Percentiles rank a stretch among this genome's conserved stretches.
Conservation (phyloP, 2,329 filamentous ascomycete genomes). For the Chalaropsis thielavioides region DNA sequence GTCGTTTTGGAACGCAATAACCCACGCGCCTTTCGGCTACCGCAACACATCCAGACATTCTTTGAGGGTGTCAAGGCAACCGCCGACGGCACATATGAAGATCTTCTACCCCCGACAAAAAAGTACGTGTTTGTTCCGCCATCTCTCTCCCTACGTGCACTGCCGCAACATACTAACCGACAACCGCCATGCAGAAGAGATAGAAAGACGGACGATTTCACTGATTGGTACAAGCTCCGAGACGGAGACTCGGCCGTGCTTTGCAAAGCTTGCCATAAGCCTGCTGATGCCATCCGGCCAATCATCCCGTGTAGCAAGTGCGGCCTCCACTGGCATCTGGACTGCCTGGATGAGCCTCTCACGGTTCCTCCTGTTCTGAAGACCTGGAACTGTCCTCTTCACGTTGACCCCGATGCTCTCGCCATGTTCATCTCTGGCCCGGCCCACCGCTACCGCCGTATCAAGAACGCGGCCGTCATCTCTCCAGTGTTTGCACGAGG, state of each 20-base stretch:
- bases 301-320: constrained; percentile 83
- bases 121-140: neutral
- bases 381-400: constrained; percentile 80
- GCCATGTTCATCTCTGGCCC: constrained; percentile 44
- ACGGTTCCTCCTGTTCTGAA: constrained; percentile 61
- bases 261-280: constrained; percentile 60
- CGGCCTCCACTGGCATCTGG: constrained; percentile 72
- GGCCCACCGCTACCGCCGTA: constrained; percentile 46
- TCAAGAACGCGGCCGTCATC: constrained; percentile 40
- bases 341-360: constrained; percentile 76
- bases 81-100: constrained; percentile 66
- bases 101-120: constrained; percentile 32
- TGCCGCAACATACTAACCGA: neutral
- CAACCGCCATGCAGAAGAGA: neutral
- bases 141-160: neutral
- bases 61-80: constrained; percentile 71
- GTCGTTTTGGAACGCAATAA: constrained; percentile 52
- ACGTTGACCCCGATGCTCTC: constrained; percentile 61
- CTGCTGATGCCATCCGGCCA: constrained; percentile 47
- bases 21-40: constrained; percentile 58
- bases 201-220: constrained; percentile 42
- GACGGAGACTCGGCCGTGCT: constrained; percentile 61
- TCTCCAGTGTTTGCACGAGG: constrained; percentile 46
- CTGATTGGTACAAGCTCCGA: constrained; percentile 53
- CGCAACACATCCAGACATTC: constrained; percentile 53